A percentile compares a stretch with the other conserved stretches of the same genome.
These are phyloP conservation scores for Phaeophleospora eucalypticola DNA, from an alignment of 2,329 filamentous ascomycete species.

Conservation along the genomic window DNA sequence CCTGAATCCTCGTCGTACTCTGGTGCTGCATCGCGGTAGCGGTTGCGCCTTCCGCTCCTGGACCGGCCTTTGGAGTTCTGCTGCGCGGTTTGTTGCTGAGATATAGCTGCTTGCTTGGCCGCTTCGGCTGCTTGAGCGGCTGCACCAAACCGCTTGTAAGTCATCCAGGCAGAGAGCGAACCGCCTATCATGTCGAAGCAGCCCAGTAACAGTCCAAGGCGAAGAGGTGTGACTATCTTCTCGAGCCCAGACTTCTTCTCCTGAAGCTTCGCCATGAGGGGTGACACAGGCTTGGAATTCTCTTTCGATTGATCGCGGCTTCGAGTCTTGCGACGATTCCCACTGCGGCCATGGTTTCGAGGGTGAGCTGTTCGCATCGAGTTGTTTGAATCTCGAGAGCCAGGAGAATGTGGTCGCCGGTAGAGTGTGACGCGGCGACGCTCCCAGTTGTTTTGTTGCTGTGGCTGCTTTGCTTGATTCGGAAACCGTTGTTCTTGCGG, in stretches of 20 bases:
- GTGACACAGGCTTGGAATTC: too few species aligned
- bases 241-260: conserved; percentile 3
- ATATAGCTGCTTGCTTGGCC: not conserved
- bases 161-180: conserved; percentile 16
- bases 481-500: not conserved
- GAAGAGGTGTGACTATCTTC: conserved; percentile 17
- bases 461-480: not conserved
- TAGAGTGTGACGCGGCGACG: not conserved
- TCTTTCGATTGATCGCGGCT: too few species aligned
- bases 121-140: conserved; percentile 10
- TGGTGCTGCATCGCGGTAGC: not conserved
- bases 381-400: not conserved
- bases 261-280: not conserved
- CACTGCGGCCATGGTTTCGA: not conserved
- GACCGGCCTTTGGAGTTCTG: too few species aligned
- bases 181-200: conserved; percentile 19
- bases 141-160: conserved; percentile 16
- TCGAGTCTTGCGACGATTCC: not conserved
- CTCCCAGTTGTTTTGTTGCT: not conserved
- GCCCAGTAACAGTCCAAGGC: conserved; percentile 16
- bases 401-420: not conserved
- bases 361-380: not conserved
- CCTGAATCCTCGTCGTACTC: not conserved
- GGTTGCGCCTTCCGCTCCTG: not conserved
- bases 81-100: too few species aligned